A percentile compares a stretch with the other conserved stretches of the same genome.
Evolutionary conservation across 2,329 filamentous ascomycete genomes (phyloP).

Genomic region (Domatiomyces catenatus): DNA sequence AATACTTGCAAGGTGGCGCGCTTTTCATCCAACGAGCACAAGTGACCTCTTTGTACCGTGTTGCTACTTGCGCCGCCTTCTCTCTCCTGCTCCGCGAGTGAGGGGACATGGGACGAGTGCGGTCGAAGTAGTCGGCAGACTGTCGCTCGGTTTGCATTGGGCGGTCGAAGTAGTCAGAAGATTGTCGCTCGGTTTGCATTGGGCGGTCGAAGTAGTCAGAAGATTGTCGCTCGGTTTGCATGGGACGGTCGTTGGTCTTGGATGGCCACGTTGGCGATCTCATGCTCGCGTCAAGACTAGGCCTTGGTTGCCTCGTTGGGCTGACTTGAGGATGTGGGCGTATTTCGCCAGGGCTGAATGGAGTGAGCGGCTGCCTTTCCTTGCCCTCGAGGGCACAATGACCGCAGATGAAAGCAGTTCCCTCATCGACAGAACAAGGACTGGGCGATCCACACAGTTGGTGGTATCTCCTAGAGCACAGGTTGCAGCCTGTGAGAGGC

Average conservation of each 20-base stretch:
- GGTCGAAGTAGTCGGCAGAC: background rate
- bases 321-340: background rate
- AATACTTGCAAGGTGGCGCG: slow-evolving; percentile 2
- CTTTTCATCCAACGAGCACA: slow-evolving; percentile 6
- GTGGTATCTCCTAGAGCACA: slow-evolving; percentile 10
- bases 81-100: background rate
- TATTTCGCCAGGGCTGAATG: background rate
- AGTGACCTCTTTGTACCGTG: slow-evolving; percentile 10
- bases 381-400: slow-evolving; percentile 1
- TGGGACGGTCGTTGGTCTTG: background rate
- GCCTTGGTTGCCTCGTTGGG: background rate
- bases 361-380: background rate
- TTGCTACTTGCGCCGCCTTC: background rate
- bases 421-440: slow-evolving; percentile 3
- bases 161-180: background rate
- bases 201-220: background rate
- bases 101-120: background rate
- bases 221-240: background rate
- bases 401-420: slow-evolving; percentile 10
- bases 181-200: background rate
- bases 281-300: background rate
- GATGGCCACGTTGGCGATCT: background rate
- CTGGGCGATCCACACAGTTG: slow-evolving; percentile 9
- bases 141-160: background rate
- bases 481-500: slow-evolving; percentile 7